Evolutionary conservation across 2,329 filamentous ascomycete genomes (phyloP).

Genomic region (Colletotrichum tanaceti): DNA sequence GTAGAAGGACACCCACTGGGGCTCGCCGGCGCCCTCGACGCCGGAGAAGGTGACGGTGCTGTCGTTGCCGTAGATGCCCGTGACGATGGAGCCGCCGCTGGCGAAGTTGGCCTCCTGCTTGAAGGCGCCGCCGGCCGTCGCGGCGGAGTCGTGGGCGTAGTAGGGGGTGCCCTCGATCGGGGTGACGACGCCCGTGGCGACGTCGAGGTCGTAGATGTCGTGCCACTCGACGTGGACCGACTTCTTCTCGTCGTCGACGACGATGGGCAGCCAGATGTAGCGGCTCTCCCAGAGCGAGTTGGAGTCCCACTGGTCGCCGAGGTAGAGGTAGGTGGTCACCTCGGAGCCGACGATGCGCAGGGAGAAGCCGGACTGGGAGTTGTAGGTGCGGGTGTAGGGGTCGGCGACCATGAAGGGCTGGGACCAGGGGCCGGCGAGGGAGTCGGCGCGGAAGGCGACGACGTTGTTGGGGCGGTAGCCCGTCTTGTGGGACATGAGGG

Average conservation of each 20-base stretch:
- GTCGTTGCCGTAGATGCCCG: conserved; percentile 64
- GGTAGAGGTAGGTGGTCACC: conserved; percentile 62
- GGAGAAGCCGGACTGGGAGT: conserved; percentile 63
- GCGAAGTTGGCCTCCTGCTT: conserved; percentile 65
- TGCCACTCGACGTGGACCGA: conserved; percentile 62
- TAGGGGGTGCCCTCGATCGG: conserved; percentile 61
- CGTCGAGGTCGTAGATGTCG: conserved; percentile 65
- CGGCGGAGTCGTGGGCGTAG: conserved; percentile 54
- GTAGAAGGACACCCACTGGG: conserved; percentile 67
- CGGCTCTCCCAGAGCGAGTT: conserved; percentile 66
- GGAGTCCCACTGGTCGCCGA: conserved; percentile 63
- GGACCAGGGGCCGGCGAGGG: conserved; percentile 62
- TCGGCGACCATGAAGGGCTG: conserved; percentile 63
- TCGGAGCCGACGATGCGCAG: conserved; percentile 61
- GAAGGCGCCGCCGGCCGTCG: conserved; percentile 56
- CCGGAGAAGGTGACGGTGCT: conserved; percentile 60
- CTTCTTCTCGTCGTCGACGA: conserved; percentile 62
- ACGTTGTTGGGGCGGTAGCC: conserved; percentile 72
- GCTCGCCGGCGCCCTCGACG: conserved; percentile 58
- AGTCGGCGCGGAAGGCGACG: conserved; percentile 65
- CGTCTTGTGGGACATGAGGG: conserved; percentile 72
- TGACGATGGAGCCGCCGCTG: conserved; percentile 58
- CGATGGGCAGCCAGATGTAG: conserved; percentile 66
- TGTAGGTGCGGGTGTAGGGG: conserved; percentile 62
- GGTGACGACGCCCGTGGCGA: conserved; percentile 61